Percentiles rank a stretch among this genome's conserved stretches.
phyloP scores from a whole-genome alignment of 2,329 filamentous ascomycete genomes.

The Talaromyces atroroseus region DNA sequence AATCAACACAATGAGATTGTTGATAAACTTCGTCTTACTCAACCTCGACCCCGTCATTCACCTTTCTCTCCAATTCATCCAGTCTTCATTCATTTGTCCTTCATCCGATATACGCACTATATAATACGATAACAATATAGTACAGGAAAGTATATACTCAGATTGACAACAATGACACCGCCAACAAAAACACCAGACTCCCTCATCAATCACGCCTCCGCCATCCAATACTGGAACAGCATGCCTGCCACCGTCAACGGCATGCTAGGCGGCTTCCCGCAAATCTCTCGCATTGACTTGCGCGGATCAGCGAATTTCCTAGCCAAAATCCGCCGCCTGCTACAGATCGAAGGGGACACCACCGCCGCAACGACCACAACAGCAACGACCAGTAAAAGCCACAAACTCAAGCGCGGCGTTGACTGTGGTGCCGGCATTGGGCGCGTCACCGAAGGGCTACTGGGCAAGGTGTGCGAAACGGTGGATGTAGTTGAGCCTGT shows the following conservation, averaged over 20 bases:
- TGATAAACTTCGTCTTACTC: too few relatives aligned
- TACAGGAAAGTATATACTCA: too few relatives aligned
- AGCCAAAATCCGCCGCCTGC: slow-evolving; percentile 53
- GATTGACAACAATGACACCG: not conserved
- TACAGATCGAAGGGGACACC: slow-evolving; percentile 10
- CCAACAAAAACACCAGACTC: slow-evolving; percentile 18
- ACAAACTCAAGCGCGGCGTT: slow-evolving; percentile 37
- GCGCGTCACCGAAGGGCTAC: slow-evolving; percentile 69
- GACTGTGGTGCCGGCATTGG: slow-evolving; percentile 71
- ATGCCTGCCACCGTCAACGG: slow-evolving; percentile 52
- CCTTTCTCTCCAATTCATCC: too few relatives aligned
- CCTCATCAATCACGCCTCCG: slow-evolving; percentile 23
- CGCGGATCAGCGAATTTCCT: slow-evolving; percentile 66
- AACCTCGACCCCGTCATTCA: too few relatives aligned
- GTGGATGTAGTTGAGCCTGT: slow-evolving; percentile 87
- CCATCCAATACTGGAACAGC: slow-evolving; percentile 34
- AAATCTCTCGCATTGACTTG: slow-evolving; percentile 65
- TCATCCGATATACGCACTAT: not conserved
- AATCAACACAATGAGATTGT: not conserved
- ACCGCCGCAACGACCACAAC: not conserved
- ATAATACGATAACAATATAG: too few relatives aligned
- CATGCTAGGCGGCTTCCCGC: slow-evolving; percentile 65
- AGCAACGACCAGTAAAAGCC: not conserved
- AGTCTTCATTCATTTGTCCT: too few relatives aligned
- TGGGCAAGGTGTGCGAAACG: slow-evolving; percentile 62